A percentile compares a stretch with the other conserved stretches of the same genome.
phyloP scores from a whole-genome alignment of 2,329 filamentous ascomycete species.

The Talaromyces amestolkiae region DNA sequence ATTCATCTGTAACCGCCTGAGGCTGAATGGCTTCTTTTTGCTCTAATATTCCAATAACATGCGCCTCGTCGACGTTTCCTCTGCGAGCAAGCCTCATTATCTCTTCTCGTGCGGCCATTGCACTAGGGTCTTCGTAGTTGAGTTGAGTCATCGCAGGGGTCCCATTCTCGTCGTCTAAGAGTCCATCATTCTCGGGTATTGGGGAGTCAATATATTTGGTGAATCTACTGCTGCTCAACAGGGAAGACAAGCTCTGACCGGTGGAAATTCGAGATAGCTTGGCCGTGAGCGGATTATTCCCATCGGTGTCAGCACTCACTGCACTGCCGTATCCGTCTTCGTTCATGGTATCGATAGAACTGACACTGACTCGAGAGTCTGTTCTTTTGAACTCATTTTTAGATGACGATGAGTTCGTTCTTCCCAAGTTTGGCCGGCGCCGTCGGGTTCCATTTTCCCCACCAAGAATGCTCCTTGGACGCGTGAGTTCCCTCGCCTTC shows the following conservation, averaged over 20 bases:
- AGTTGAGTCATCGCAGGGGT: constrained; percentile 47
- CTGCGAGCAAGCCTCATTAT: constrained; percentile 46
- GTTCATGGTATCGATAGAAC: constrained; percentile 52
- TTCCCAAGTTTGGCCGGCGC: constrained; percentile 42
- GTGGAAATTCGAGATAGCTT: constrained; percentile 25
- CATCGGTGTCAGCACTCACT: constrained; percentile 27
- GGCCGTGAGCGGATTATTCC: constrained; percentile 22
- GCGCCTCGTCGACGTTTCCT: constrained; percentile 28
- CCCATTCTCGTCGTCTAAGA: constrained; percentile 32
- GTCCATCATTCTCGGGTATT: constrained; percentile 27
- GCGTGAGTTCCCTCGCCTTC: constrained; percentile 37
- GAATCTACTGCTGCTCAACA: constrained; percentile 32
- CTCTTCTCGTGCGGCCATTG: constrained; percentile 56
- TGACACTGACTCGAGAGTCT: constrained; percentile 46
- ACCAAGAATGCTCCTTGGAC: constrained; percentile 25
- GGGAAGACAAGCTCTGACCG: constrained; percentile 32
- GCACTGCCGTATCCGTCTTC: constrained; percentile 41
- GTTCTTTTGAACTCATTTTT: constrained; percentile 25
- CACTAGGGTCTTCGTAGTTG: constrained; percentile 51
- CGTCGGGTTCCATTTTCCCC: constrained; percentile 26
- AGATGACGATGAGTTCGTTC: constrained; percentile 43
- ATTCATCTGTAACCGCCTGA: constrained; percentile 15
- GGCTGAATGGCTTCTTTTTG: constrained; percentile 12
- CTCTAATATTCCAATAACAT: constrained; percentile 10
- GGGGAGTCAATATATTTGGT: constrained; percentile 27